Evolutionary conservation across 2,329 filamentous ascomycete genomes (phyloP), one percentile per base, ranked within the genome.

Genomic region (Berkeleyomyces basicola): DNA sequence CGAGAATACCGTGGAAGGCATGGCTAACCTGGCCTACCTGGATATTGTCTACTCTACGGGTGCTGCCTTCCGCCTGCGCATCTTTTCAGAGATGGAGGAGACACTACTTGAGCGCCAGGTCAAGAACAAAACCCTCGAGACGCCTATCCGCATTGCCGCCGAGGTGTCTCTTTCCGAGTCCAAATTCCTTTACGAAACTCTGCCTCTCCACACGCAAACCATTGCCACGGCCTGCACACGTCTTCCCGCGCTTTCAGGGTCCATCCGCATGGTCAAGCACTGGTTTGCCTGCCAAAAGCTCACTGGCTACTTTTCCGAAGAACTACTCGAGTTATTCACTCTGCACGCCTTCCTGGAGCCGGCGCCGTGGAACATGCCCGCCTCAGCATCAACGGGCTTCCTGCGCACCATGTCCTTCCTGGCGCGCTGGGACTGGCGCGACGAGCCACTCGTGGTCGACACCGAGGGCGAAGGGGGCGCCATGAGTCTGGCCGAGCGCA

Each of bases 241-340:
- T 3, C 86, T 90, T 67, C 86, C 86, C 0, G 79, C 89, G 0
- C 77, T 99, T 5, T 95, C 90, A 0, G 82, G 86, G 1, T 86
- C 90, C 0, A 88, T 96, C 66, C 84, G 92, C 16, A 77, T 97
- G 1, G 79, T 88, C 53, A 97, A 97, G 75, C 82, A 84, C 69
- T 99, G 93, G 93, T 93, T 96, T 72, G 81, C 83, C 66, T 80
- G 81, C 1, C 93, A 99, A 71, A 85, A 95, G 67, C 82, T 99
- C 7, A 77, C 82, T 3, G 79, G 79, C 11, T 88, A 96, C 71
- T 79, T 97, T 67, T 78, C 80, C 39, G 84, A 89, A 42, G 90
- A 95, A 71, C 76, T 96, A 55, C 80, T 96, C 65, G 93, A 99
- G 74, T 80, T 99, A 14, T 75, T 96, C 58, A 87, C 85, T 10